Conservation (phyloP, 1,139 yeast genomes). For the Pichia sp. region DNA sequence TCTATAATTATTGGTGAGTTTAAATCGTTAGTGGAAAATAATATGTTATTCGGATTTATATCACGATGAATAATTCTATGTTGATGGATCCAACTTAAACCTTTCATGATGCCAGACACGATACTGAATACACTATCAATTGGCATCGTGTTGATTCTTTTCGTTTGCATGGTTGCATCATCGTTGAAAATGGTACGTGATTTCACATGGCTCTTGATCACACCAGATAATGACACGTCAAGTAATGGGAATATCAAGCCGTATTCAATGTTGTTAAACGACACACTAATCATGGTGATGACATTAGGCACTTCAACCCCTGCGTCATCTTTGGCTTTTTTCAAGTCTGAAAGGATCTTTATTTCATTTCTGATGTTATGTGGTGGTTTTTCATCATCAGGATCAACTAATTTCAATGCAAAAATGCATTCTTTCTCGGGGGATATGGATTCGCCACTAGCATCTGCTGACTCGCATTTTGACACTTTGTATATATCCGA, state of each 20-base stretch:
- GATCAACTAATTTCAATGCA: slow-evolving; percentile 46
- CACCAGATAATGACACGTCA: slow-evolving; percentile 34
- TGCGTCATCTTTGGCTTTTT: slow-evolving; percentile 16
- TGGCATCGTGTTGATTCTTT: slow-evolving; percentile 32
- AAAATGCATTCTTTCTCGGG: slow-evolving; percentile 12
- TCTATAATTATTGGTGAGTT: slow-evolving; percentile 55
- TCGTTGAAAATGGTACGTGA: slow-evolving; percentile 31
- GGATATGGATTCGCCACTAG: not conserved
- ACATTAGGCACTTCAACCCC: too few relatives aligned
- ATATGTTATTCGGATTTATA: slow-evolving; percentile 75
- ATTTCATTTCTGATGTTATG: slow-evolving; percentile 46
- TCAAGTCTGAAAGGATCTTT: slow-evolving; percentile 33
- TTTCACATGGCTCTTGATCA: slow-evolving; percentile 33
- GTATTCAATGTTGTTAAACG: slow-evolving; percentile 36
- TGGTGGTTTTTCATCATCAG: slow-evolving; percentile 49
- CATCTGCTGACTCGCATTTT: not conserved
- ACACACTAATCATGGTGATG: slow-evolving; percentile 33
- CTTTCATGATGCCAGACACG: slow-evolving; percentile 44
- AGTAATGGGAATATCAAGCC: slow-evolving; percentile 43
- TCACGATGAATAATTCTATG: slow-evolving; percentile 83
- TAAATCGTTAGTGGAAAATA: slow-evolving; percentile 37
- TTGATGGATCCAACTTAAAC: slow-evolving; percentile 50
- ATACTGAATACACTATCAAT: slow-evolving; percentile 32
- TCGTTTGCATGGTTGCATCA: slow-evolving; percentile 14
- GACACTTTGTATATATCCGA: slow-evolving; percentile 33